Evolutionary conservation across 164 flowering plant genomes (phyloP), one percentile per base, ranked within the genome.

Genomic region (Chimonanthus salicifolius): DNA sequence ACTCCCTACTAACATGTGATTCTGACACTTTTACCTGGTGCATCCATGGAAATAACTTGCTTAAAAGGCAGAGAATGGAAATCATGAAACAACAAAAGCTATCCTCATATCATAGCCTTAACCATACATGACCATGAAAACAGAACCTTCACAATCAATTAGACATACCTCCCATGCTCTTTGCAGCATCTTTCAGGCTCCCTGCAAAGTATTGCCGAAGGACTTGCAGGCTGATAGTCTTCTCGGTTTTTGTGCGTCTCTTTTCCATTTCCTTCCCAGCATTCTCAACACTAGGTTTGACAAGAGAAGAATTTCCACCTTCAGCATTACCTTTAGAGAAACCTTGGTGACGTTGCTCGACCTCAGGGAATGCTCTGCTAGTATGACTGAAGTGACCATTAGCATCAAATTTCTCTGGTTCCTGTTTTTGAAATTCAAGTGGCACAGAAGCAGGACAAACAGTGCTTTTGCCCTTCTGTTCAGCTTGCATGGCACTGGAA

Each of bases 121-220:
- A 54, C 33, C 33, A 33, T 33, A 33, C 33, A 33, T 33, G 33
- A 33, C 33, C 5, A 54, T 11, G 60, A 54, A 3, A 11, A 54
- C n/a, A 54, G 10, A 54, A 11, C 4, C 44, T 16, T 33, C 45
- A 66, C 47, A 66, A 66, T 7, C 4, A 44, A 13, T 65, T 44
- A 63, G 47, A 76, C 89, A 76, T 83, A 93, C 97, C 97, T 10
- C 98, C 97, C 72, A 91, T 83, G 72, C 83, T 91, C 76, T 85
- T 94, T 47, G 98, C 98, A 70, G 98, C 98, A 83, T 94, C 98
- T 81, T 91, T 90, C 46, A 93, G 86, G 85, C 94, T 93, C 75
- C 97, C 98, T 44, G 97, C 89, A 75, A 93, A 93, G 80, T 93
- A 83, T 68, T 90, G 94, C 72, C 84, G 81, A 65, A 93, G 95